These are phyloP conservation scores for Misopates orontium DNA, from an alignment of 257 asterid genomes.

Conservation along the genomic window DNA sequence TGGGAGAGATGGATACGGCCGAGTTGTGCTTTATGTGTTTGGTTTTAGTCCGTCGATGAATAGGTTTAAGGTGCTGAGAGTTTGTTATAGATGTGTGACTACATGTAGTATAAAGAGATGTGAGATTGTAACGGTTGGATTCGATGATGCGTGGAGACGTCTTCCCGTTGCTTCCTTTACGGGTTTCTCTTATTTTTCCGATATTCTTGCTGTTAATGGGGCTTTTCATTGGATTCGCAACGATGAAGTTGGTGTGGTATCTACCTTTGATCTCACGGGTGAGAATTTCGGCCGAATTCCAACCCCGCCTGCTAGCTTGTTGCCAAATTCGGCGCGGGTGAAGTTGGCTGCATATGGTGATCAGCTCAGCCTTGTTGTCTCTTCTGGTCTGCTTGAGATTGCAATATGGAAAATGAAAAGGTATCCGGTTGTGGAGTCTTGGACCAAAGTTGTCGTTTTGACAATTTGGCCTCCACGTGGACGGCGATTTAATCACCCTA, in stretches of 20 bases:
- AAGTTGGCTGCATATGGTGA: too few relatives aligned
- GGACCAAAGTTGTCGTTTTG: not conserved
- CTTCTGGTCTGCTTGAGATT: not conserved
- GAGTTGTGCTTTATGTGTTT: too few relatives aligned
- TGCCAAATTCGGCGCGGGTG: not conserved
- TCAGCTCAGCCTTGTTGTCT: too few relatives aligned
- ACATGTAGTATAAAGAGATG: not conserved
- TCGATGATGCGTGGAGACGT: not conserved
- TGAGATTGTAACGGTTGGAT: not conserved
- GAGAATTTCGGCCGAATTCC: not conserved
- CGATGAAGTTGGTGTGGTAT: not conserved
- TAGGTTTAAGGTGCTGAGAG: slow-evolving; percentile 14
- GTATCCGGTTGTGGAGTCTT: not conserved
- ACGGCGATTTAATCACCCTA: too few relatives aligned
- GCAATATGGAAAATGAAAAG: not conserved
- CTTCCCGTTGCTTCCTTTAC: not conserved
- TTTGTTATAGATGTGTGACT: not conserved
- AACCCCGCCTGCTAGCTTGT: not conserved
- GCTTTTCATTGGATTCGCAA: not conserved
- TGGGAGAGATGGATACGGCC: too few relatives aligned
- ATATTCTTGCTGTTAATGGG: not conserved
- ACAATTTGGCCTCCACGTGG: not conserved
- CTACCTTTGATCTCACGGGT: not conserved
- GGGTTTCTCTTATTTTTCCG: not conserved
- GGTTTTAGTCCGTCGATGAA: not conserved